Base-by-base conservation (phyloP, 2,329 filamentous ascomycete genomes). In the Fusarium secorum region DNA sequence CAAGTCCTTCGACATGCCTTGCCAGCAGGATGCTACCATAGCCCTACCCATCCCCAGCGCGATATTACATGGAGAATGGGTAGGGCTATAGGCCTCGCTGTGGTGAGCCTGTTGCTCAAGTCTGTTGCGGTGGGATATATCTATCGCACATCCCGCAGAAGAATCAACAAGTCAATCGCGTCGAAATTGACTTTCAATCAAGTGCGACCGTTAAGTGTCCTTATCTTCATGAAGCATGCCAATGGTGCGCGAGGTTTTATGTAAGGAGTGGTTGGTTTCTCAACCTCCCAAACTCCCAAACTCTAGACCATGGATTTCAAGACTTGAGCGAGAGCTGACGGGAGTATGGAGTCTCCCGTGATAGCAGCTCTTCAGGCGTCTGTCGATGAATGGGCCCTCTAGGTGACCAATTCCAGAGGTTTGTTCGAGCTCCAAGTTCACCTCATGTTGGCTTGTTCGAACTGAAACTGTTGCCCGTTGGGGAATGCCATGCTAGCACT, bases 401-500 rank as follows among this genome's bases (percentile, higher is more conserved):
- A 56, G 65, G 20, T 36, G 45, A 58, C 42, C 54, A 71, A 20
- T 55, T 51, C 54, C 46, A 66, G 56, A 63, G 57, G 36, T 52
- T 20, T 54, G 28, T 54, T 57, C 41, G 32, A 63, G 45, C 41
- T 64, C 30, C 39, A 15, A 48, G 32, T 72, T 76, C 80, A 84
- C 70, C 82, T 78, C 79, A 84, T 86, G 73, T 87, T 88, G 78
- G 86, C 84, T 53, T 88, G 88, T 68, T 91, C 89, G 78, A 93
- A 94, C 55, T 90, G 89, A 80, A 95, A 96, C 52, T 93, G 92
- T 60, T 93, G 92, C 4, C 91, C 93, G 11, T 68, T 68, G 15
- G 94, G 94, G 76, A 97, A 97, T 72, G 95, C 93, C 95, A 97
- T 97, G 82, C 93, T 97, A 38, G 95, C 95, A 64, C 93, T 95